These are phyloP conservation scores for Myochromella boudieri DNA, from an alignment of 768 basidiomycete genomes.

Conservation along the genomic window DNA sequence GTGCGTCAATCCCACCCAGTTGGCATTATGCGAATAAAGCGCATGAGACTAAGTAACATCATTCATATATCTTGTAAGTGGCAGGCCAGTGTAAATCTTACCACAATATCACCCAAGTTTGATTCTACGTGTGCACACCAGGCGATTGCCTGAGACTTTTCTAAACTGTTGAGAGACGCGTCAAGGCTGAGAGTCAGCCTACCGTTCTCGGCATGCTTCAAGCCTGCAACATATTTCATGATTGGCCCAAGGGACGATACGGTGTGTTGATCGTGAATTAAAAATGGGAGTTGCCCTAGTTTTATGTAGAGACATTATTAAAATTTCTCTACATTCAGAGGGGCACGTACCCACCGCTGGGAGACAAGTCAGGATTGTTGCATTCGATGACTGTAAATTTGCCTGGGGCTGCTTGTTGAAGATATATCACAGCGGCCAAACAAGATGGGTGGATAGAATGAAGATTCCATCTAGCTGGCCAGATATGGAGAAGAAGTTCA, in stretches of 20 bases:
- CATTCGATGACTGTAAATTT: constrained; percentile 62
- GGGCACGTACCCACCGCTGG: constrained; percentile 56
- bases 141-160: constrained; percentile 57
- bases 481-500: constrained; percentile 53
- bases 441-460: constrained; percentile 68
- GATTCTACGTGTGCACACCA: constrained; percentile 68
- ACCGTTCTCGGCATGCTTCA: constrained; percentile 33
- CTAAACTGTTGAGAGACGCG: constrained; percentile 37
- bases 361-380: constrained; percentile 69
- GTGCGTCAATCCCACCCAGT: constrained; percentile 60
- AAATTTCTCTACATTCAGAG: constrained; percentile 3
- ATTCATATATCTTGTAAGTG: neutral
- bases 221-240: constrained; percentile 59
- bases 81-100: constrained; percentile 36
- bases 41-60: constrained; percentile 58
- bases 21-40: constrained; percentile 60
- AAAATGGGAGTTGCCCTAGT: constrained; percentile 70
- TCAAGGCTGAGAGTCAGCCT: constrained; percentile 44
- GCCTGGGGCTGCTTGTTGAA: constrained; percentile 71
- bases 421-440: constrained; percentile 63
- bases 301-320: neutral
- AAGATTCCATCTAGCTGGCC: constrained; percentile 66
- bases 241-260: constrained; percentile 61
- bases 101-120: constrained; percentile 68
- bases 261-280: constrained; percentile 54